Conservation (phyloP, 257 asterid genomes). For the Echium plantagineum region DNA sequence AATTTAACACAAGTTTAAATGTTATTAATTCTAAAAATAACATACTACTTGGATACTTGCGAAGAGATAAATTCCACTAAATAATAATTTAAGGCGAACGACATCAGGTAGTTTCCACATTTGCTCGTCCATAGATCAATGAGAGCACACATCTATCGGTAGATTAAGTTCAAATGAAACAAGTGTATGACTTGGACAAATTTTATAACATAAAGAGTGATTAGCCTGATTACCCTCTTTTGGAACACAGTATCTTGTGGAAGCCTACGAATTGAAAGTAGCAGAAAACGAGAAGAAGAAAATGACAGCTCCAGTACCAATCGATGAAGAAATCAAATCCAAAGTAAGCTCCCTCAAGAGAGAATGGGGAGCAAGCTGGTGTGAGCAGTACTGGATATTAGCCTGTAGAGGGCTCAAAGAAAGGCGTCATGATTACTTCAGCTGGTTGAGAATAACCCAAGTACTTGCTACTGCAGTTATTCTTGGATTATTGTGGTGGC, state of each 20-base stretch:
- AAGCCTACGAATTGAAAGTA: slow-evolving; percentile 60
- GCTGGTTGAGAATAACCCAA: slow-evolving; percentile 89
- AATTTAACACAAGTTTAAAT: too few relatives aligned
- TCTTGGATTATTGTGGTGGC: slow-evolving; percentile 93
- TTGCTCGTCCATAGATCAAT: too few relatives aligned
- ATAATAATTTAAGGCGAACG: too few relatives aligned
- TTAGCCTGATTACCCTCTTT: too few relatives aligned
- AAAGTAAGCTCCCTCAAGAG: slow-evolving; percentile 35
- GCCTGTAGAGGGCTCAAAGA: slow-evolving; percentile 78
- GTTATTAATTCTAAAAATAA: too few relatives aligned
- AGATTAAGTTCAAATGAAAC: too few relatives aligned
- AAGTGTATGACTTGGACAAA: too few relatives aligned
- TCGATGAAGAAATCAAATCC: slow-evolving; percentile 50
- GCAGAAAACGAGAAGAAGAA: slow-evolving; percentile 64
- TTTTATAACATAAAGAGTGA: too few relatives aligned
- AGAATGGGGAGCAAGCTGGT: slow-evolving; percentile 94
- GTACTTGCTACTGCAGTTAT: slow-evolving; percentile 79
- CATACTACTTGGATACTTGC: too few relatives aligned
- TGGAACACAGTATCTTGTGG: slow-evolving; percentile 51
- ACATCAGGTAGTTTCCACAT: too few relatives aligned
- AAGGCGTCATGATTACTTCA: slow-evolving; percentile 75
- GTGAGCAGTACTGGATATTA: slow-evolving; percentile 70
- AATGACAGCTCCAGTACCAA: slow-evolving; percentile 30
- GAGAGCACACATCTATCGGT: too few relatives aligned
- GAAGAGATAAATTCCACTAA: too few relatives aligned